These are phyloP conservation scores for Metschnikowia continentalis DNA, from an alignment of 805 yeast genomes.

Conservation along the genomic window DNA sequence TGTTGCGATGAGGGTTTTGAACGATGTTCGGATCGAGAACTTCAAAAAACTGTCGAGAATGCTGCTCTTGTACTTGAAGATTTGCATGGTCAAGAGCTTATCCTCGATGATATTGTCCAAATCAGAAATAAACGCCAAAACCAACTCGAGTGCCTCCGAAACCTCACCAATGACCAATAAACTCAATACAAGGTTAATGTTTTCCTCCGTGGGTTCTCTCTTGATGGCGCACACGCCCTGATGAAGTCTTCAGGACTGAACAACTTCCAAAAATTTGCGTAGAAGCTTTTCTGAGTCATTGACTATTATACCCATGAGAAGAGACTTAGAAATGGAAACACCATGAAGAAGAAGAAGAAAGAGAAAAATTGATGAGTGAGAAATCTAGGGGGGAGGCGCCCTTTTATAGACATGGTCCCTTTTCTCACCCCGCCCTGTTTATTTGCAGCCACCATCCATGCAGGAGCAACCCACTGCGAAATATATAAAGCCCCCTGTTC, in stretches of 20 bases:
- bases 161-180: conserved; percentile 25
- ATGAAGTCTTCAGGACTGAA: conserved; percentile 33
- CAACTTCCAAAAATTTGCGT: conserved; percentile 20
- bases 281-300: conserved; percentile 23
- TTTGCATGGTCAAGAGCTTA: conserved; percentile 33
- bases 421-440: too few relatives aligned
- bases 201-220: conserved; percentile 18
- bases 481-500: too few relatives aligned
- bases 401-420: too few relatives aligned
- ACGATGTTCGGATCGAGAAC: too few relatives aligned
- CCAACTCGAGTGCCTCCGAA: conserved; percentile 24
- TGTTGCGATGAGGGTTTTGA: conserved; percentile 23
- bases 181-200: conserved; percentile 21
- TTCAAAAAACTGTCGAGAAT: too few relatives aligned
- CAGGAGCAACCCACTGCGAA: too few relatives aligned
- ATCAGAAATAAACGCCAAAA: conserved; percentile 30
- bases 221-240: conserved; percentile 26
- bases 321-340: conserved; percentile 29
- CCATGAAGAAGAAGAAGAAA: too few relatives aligned
- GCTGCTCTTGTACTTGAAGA: conserved; percentile 26
- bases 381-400: too few relatives aligned
- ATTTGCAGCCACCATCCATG: too few relatives aligned
- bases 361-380: too few relatives aligned
- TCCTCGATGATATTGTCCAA: conserved; percentile 28
- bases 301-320: conserved; percentile 30